Evolutionary conservation across 805 yeast species (phyloP), one percentile per base, ranked within the genome.

Genomic region (Alloascoidea hylecoeti): DNA sequence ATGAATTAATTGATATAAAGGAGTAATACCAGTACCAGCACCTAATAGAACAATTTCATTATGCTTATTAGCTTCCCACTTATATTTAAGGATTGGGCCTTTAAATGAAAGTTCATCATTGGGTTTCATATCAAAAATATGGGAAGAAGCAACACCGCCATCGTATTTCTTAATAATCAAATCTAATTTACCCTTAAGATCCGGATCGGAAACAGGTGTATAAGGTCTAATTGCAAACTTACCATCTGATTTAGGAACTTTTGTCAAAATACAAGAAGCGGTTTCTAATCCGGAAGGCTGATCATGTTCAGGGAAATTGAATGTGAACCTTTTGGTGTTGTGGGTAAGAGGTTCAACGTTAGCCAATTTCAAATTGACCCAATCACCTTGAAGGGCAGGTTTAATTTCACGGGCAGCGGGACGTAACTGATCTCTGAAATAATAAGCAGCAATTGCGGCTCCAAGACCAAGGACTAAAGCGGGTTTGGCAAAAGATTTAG

Each of bases 1-100:
- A 52, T 75, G 79, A 44, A 84, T 58, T 57, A 92, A 63, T 68
- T 92, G 98, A 69, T 71, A 88, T 61, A 92, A 69, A 42, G 98
- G 98, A 36, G 96, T 84, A 58, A 92, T 88, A 62, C 97, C 97
- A 38, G 94, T 70, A 55, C 98, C 98, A 53, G 95, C 98, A 51
- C 96, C 97, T 49, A 92, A 67, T 56, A 92, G 71, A 41, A 79
- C 74, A 56, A 92, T 75, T 46, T 75, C 65, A 52, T 81, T 73
- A 66, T 72, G 89, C 56, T 77, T 73, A 69, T 92, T 89, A 49
- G 89, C 80, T 50, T 70, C 70, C 85, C 94, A 84, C 56, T 79
- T 75, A 83, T 92, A 88, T 68, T 92, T 92, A 52, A 70, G 66
- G 47, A 86, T 71, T 46, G 97, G 97, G 37, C 98, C 98, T 68